Conservation (phyloP, 805 yeast species). For the Saccharomycopsis oosterbeekiorum region DNA sequence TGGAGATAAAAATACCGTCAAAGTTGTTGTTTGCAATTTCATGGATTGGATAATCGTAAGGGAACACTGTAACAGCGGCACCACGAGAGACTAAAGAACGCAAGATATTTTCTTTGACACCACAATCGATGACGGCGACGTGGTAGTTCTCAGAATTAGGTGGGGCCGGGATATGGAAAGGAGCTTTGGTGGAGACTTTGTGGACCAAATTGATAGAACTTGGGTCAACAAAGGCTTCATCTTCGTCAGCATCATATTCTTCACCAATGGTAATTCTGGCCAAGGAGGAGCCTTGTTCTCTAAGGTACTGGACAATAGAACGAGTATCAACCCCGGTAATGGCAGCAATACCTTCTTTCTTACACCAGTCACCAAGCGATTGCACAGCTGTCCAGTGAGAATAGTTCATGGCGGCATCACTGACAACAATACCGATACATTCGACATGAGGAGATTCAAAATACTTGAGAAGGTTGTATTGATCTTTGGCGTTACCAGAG, state of each 20-base stretch:
- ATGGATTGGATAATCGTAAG: constrained; percentile 89
- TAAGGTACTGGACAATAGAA: constrained; percentile 80
- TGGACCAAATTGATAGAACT: constrained; percentile 83
- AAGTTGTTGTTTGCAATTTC: constrained; percentile 80
- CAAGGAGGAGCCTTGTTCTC: constrained; percentile 93
- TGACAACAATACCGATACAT: constrained; percentile 92
- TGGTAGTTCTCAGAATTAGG: constrained; percentile 48
- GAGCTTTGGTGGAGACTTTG: constrained; percentile 90
- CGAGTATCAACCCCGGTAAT: constrained; percentile 97
- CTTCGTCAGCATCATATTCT: constrained; percentile 85
- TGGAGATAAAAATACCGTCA: constrained; percentile 90
- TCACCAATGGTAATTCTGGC: constrained; percentile 87
- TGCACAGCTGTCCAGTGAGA: constrained; percentile 99
- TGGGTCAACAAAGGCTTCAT: constrained; percentile 85
- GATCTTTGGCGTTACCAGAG: constrained; percentile 67
- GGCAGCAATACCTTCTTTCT: constrained; percentile 92
- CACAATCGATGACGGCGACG: constrained; percentile 93
- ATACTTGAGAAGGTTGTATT: constrained; percentile 76
- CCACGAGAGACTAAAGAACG: constrained; percentile 93
- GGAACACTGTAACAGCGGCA: constrained; percentile 92
- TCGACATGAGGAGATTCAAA: constrained; percentile 88
- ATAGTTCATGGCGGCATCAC: constrained; percentile 89
- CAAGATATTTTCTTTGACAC: constrained; percentile 94
- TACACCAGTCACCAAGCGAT: constrained; percentile 90
- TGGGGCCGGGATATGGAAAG: constrained; percentile 72